phyloP scores from a whole-genome alignment of 2,329 filamentous ascomycete species.

The Aspergillus luchuensis region DNA sequence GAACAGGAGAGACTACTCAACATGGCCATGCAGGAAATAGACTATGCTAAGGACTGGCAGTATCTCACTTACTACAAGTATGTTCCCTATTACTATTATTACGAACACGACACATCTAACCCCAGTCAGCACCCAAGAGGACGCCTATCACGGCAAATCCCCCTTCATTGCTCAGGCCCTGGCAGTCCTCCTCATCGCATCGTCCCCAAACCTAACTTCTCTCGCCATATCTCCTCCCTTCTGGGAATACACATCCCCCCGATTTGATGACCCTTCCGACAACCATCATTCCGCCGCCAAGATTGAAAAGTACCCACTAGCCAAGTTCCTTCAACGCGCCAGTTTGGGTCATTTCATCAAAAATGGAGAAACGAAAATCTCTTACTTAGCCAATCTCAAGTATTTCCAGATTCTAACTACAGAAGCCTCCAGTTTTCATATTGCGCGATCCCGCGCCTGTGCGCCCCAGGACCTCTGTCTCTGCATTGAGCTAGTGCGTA shows the following conservation, averaged over 20 bases:
- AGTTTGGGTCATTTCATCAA: not conserved
- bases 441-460: not conserved
- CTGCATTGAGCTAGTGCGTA: not conserved
- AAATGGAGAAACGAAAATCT: too few relatives aligned
- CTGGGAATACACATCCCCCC: not conserved
- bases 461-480: not conserved
- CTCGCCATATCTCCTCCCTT: not conserved
- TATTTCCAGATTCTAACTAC: not conserved
- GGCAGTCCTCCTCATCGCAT: not conserved
- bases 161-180: not conserved
- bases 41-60: not conserved
- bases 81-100: not conserved
- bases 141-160: not conserved
- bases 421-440: not conserved
- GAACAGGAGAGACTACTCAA: not conserved
- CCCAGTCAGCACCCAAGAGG: not conserved
- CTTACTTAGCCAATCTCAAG: not conserved
- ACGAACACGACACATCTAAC: not conserved
- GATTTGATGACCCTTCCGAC: not conserved
- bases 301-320: not conserved
- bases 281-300: not conserved
- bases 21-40: not conserved
- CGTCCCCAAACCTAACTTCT: not conserved
- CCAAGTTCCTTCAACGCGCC: not conserved
- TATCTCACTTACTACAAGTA: not conserved